Base-by-base conservation (phyloP, 129 eudicot genomes). In the Kitagawia praeruptora region DNA sequence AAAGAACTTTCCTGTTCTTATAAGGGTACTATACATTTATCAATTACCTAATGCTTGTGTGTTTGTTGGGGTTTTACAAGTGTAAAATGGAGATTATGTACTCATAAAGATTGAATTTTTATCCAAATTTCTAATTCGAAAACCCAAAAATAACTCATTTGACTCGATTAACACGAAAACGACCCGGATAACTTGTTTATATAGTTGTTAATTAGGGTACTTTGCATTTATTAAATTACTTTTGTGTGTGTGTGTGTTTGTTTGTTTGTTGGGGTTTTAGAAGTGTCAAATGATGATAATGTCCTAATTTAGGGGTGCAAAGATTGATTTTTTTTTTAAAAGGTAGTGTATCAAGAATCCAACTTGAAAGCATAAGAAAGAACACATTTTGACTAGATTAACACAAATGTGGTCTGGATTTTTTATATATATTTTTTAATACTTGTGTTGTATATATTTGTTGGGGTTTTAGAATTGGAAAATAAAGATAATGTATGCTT, bases 1-100 rank as follows among this genome's bases (percentile, higher is more conserved):
- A 40, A 94, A 94, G 82, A 94, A 94, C 56, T 94, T 82, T 27
- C 92, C 98, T 6, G 73, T 91, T 72, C 88, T 94, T 23, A 90
- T 94, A 0, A 86, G 78, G 93, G 98, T 94, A 82, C 73, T 47
- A 34, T n/a, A 31, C 11, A 16, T 21, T 23, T 42, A 4, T 74
- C 28, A 42, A 5, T 27, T 27, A 27, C 23, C 5, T 5, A 31
- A 1, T 69, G 6, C 5, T 5, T 13, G 44, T 69, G 66, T 56
- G 66, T 70, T 19, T 51, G n/a, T 51, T 27, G 72, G 9, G 40
- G 72, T 11, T 21, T 54, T 16, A 51, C n/a, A 48, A 48, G 19
- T 14, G 51, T 13, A 4, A 14, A 48, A 48, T 14, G 25, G 21
- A 56, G n/a, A 56, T 56, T 0, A n/a, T n/a, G 14, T 6, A 54